Base-by-base conservation (phyloP, 2,329 filamentous ascomycete genomes). In the Macrophomina tecta region DNA sequence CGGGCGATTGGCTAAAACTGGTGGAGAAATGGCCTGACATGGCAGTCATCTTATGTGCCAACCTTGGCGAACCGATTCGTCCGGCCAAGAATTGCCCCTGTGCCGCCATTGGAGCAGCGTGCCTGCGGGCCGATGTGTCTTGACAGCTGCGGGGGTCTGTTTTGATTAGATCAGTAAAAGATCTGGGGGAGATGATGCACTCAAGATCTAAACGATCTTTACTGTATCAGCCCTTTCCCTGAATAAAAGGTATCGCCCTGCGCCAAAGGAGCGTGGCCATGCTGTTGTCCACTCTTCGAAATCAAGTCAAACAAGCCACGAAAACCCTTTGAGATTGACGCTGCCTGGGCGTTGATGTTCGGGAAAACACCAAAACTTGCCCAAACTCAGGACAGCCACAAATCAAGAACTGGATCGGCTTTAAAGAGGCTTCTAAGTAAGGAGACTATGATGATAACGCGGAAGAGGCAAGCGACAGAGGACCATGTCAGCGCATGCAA, bases 1-100 rank as follows among this genome's bases (percentile, higher is more conserved):
- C 36, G 7, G 53, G 53, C 18, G 53, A 16, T 34, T 56, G 53
- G 53, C 53, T 56, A n/a, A 42, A 56, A 2, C 9, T 56, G 9
- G 53, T 56, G 34, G 18, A 56, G 36, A 56, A 42, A 3, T 56
- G 53, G 53, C 53, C 36, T 5, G 53, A 56, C 2, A 42, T 56
- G 4, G 34, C 34, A 1, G 36, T 56, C 5, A 38, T 56, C 5
- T 12, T 56, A 5, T 56, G 53, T n/a, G n/a, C n/a, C 2, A 42
- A 56, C 7, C 34, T 42, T 28, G 36, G 36, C 5, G 53, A 56
- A 16, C 53, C 36, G 5, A 42, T 56, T 14, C 53, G 18, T 1
- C 36, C 36, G 5, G 53, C 53, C 7, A 6, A 23, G 3, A 16
- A 23, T 28, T n/a, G 14, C 36, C 2, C 36, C 2, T 7, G 4